A percentile compares a stretch with the other conserved stretches of the same genome.
phyloP scores from a whole-genome alignment of 805 yeast genomes.

The Lipomyces oligophaga region DNA sequence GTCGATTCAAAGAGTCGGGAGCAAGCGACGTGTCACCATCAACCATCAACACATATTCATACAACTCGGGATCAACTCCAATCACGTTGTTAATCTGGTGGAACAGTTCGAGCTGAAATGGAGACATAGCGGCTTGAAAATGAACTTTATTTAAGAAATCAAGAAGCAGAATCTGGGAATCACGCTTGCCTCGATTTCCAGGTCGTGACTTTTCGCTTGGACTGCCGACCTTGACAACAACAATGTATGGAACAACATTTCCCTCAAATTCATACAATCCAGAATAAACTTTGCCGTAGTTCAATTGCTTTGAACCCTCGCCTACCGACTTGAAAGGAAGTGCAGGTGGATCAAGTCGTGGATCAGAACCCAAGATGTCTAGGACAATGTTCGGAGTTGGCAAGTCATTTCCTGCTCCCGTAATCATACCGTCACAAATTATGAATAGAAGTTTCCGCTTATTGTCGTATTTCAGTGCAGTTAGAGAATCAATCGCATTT shows the following conservation, averaged over 20 bases:
- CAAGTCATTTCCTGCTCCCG: slow-evolving; percentile 56
- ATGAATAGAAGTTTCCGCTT: slow-evolving; percentile 53
- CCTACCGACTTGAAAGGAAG: slow-evolving; percentile 57
- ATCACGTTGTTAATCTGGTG: slow-evolving; percentile 54
- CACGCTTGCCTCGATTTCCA: slow-evolving; percentile 65
- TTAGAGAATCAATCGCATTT: slow-evolving; percentile 55
- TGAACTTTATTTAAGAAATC: slow-evolving; percentile 57
- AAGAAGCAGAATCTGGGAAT: slow-evolving; percentile 57
- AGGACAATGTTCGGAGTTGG: slow-evolving; percentile 56
- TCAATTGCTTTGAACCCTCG: slow-evolving; percentile 56
- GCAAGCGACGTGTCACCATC: slow-evolving; percentile 61
- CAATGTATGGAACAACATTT: slow-evolving; percentile 50
- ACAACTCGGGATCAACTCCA: slow-evolving; percentile 58
- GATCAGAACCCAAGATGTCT: slow-evolving; percentile 44
- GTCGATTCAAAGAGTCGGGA: slow-evolving; percentile 52
- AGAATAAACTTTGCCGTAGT: slow-evolving; percentile 59
- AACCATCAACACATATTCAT: slow-evolving; percentile 54
- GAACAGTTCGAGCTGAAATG: slow-evolving; percentile 53
- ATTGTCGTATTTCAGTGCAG: slow-evolving; percentile 54
- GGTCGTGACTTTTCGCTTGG: slow-evolving; percentile 51
- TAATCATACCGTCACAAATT: slow-evolving; percentile 55
- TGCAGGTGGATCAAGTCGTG: slow-evolving; percentile 49
- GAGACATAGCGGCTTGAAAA: slow-evolving; percentile 57
- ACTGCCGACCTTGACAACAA: slow-evolving; percentile 55
- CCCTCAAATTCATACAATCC: slow-evolving; percentile 58